Conservation (phyloP, 768 basidiomycete species). For the Inosperma sp. region DNA sequence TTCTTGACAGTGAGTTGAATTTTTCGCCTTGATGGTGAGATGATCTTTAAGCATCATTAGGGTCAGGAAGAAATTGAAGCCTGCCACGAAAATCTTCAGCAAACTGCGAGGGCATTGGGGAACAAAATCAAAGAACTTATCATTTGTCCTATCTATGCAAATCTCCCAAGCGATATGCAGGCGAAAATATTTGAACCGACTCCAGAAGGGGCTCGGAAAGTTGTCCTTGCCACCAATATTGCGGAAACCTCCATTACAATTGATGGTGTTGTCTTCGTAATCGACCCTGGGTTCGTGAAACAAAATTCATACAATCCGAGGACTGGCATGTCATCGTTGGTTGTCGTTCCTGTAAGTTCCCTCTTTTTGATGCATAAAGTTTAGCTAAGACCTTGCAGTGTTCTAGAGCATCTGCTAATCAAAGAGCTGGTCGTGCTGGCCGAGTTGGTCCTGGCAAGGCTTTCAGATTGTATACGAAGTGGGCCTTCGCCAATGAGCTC, state of each 20-base stretch:
- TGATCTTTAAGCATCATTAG: conserved; percentile 34
- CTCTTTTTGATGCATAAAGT: not conserved
- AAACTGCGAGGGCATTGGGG: conserved; percentile 90
- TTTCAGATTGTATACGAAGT: conserved; percentile 98
- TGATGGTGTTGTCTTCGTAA: conserved; percentile 98
- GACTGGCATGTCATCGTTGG: conserved; percentile 96
- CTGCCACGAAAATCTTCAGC: conserved; percentile 91
- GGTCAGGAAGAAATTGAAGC: conserved; percentile 99
- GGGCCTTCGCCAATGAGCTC: conserved; percentile 94
- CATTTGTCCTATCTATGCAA: conserved; percentile 97
- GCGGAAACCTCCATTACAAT: conserved; percentile 99
- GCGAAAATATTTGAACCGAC: conserved; percentile 99
- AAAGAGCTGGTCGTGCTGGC: conserved; percentile 94
- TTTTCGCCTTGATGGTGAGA: conserved; percentile 1
- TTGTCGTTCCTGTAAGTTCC: conserved; percentile 83
- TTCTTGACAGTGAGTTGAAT: conserved; percentile 76
- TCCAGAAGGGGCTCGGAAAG: conserved; percentile 92
- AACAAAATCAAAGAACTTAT: conserved; percentile 95
- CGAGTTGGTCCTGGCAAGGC: conserved; percentile 98
- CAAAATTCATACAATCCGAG: conserved; percentile 98
- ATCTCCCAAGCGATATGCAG: conserved; percentile 99
- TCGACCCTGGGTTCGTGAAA: conserved; percentile 99
- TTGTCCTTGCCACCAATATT: conserved; percentile 97
- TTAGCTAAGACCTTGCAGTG: conserved; percentile 48
- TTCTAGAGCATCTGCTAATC: conserved; percentile 95